Evolutionary conservation across 441 rosid genomes (phyloP).

Genomic region (Croton setiger): DNA sequence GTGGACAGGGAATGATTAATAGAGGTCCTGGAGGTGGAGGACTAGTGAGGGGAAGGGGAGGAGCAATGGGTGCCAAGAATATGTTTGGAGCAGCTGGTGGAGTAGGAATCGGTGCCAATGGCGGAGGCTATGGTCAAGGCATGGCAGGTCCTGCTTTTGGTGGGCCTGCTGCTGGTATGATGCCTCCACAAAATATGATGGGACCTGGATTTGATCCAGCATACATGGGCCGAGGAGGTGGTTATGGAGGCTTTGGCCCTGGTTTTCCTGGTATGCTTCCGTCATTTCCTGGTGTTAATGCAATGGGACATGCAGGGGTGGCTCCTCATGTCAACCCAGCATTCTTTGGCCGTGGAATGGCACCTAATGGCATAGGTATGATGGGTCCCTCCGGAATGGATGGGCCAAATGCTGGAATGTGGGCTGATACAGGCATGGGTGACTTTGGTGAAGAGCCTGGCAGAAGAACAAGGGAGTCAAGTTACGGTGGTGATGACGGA

Average conservation of each 20-base stretch:
- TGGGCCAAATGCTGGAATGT: constrained; percentile 79
- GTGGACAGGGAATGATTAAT: constrained; percentile 67
- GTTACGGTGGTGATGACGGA: constrained; percentile 91
- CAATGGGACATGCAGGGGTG: constrained; percentile 91
- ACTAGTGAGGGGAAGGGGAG: constrained; percentile 75
- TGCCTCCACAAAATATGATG: constrained; percentile 95
- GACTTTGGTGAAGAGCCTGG: constrained; percentile 80
- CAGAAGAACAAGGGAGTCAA: constrained; percentile 65
- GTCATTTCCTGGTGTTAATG: constrained; percentile 74
- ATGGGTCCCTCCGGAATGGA: constrained; percentile 84
- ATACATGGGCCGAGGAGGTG: constrained; percentile 83
- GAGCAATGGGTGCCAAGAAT: constrained; percentile 60
- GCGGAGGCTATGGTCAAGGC: constrained; percentile 78
- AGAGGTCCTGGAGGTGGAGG: constrained; percentile 81
- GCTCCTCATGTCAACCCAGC: constrained; percentile 99
- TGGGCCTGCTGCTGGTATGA: constrained; percentile 62
- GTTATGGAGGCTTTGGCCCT: constrained; percentile 88
- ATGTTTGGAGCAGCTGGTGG: constrained; percentile 47
- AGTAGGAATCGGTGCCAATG: constrained; percentile 44
- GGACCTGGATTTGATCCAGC: constrained; percentile 87
- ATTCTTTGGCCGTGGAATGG: constrained; percentile 82
- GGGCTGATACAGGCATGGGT: constrained; percentile 81
- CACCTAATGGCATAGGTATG: constrained; percentile 69
- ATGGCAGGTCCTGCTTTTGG: constrained; percentile 77
- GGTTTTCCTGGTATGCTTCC: constrained; percentile 85